These are phyloP conservation scores for Teunomyces gatunensis DNA, from an alignment of 805 yeast genomes.

Conservation along the genomic window DNA sequence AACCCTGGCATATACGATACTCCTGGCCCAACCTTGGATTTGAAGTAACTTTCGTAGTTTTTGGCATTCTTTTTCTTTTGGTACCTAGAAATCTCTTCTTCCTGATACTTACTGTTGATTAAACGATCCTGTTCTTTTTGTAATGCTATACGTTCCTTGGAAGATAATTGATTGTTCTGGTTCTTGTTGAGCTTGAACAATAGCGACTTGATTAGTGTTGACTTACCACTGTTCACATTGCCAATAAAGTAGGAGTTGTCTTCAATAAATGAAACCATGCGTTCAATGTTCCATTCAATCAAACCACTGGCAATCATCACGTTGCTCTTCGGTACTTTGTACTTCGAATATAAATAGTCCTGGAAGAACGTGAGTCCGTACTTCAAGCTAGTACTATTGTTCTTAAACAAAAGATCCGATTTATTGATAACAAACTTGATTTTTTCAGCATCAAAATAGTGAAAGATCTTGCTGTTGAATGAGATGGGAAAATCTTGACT, in stretches of 20 bases:
- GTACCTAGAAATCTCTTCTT: slow-evolving; percentile 6
- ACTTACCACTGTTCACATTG: slow-evolving; percentile 67
- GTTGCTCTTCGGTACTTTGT: slow-evolving; percentile 32
- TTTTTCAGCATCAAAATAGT: slow-evolving; percentile 30
- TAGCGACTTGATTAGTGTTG: slow-evolving; percentile 53
- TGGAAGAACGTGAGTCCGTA: slow-evolving; percentile 29
- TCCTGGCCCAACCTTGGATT: slow-evolving; percentile 42
- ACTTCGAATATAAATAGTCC: slow-evolving; percentile 31
- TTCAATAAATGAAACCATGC: slow-evolving; percentile 37
- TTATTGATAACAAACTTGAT: slow-evolving; percentile 41
- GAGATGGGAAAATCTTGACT: slow-evolving; percentile 73
- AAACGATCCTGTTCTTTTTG: slow-evolving; percentile 17
- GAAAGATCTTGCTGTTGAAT: slow-evolving; percentile 35
- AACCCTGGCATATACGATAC: slow-evolving; percentile 62
- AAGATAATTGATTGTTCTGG: slow-evolving; percentile 8
- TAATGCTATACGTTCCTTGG: slow-evolving; percentile 9
- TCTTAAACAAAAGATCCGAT: slow-evolving; percentile 43
- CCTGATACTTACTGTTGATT: slow-evolving; percentile 10
- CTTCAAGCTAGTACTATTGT: slow-evolving; percentile 21
- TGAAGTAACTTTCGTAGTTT: slow-evolving; percentile 16
- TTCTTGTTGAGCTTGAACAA: slow-evolving; percentile 18
- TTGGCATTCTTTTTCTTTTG: slow-evolving; percentile 6
- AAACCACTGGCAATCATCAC: slow-evolving; percentile 52
- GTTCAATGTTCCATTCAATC: slow-evolving; percentile 50
- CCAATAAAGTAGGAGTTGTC: slow-evolving; percentile 56